Evolutionary conservation across 2,329 filamentous ascomycete species (phyloP).

Genomic region (Dothistroma pini): DNA sequence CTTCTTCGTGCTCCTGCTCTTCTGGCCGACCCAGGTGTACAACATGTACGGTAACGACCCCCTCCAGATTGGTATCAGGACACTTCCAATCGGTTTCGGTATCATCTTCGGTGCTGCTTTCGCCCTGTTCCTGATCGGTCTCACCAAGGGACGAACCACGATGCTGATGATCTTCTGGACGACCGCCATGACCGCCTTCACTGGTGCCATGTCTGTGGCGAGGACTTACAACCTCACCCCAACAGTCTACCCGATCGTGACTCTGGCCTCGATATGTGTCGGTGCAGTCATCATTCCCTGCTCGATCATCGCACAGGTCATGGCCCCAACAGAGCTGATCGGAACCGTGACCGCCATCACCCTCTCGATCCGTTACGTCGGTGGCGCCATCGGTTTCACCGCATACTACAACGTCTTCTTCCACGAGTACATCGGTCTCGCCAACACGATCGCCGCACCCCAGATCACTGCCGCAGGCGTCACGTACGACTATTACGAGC

Average conservation of each 20-base stretch:
- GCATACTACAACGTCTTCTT: slow-evolving; percentile 54
- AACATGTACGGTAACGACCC: slow-evolving; percentile 62
- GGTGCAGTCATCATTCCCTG: slow-evolving; percentile 66
- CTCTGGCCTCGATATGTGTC: slow-evolving; percentile 61
- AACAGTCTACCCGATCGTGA: slow-evolving; percentile 46
- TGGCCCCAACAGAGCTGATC: slow-evolving; percentile 66
- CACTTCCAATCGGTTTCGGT: slow-evolving; percentile 61
- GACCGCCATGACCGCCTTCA: slow-evolving; percentile 61
- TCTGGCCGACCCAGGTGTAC: slow-evolving; percentile 63
- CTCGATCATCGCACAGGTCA: slow-evolving; percentile 63
- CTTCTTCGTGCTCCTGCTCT: slow-evolving; percentile 46
- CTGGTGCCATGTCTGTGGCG: slow-evolving; percentile 30
- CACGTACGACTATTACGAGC: slow-evolving; percentile 15
- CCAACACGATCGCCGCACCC: slow-evolving; percentile 18
- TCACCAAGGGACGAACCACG: slow-evolving; percentile 57
- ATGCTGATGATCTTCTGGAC: slow-evolving; percentile 58
- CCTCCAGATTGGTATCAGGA: slow-evolving; percentile 60
- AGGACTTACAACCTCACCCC: slow-evolving; percentile 26
- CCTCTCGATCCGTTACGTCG: slow-evolving; percentile 63
- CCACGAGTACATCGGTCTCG: slow-evolving; percentile 34
- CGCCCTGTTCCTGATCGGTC: slow-evolving; percentile 55
- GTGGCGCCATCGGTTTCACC: slow-evolving; percentile 55
- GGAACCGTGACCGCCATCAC: slow-evolving; percentile 66
- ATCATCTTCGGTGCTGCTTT: slow-evolving; percentile 61
- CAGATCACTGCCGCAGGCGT: slow-evolving; percentile 18